phyloP scores from a whole-genome alignment of 2,329 filamentous ascomycete species.

The Penicillium sumatraense region DNA sequence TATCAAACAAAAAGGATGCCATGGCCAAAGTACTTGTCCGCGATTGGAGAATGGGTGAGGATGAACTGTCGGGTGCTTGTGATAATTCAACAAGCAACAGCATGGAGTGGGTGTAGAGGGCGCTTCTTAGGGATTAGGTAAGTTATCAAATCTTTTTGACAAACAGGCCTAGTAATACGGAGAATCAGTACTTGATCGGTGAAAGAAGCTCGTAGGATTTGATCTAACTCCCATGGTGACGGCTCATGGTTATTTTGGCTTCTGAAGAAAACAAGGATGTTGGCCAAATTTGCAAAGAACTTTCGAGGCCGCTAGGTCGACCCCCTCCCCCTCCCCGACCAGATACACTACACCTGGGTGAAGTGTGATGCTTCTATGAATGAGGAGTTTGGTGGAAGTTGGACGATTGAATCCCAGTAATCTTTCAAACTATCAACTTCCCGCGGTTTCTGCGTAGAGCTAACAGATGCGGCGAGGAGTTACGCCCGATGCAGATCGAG shows the following conservation, averaged over 20 bases:
- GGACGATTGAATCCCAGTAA: not conserved
- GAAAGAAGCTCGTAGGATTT: not conserved
- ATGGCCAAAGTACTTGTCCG: not conserved
- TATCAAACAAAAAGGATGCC: not conserved
- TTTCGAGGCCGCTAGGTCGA: too few relatives aligned
- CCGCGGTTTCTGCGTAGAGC: not conserved
- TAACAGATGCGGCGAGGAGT: not conserved
- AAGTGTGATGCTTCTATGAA: too few relatives aligned
- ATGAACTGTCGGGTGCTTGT: not conserved
- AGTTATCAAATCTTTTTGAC: not conserved
- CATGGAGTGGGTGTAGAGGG: not conserved
- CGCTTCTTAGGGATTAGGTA: not conserved
- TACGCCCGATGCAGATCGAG: not conserved
- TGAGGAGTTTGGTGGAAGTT: not conserved
- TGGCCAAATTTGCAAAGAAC: too few relatives aligned
- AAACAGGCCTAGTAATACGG: not conserved
- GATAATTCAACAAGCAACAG: not conserved
- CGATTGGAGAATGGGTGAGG: not conserved
- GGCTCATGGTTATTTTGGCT: too few relatives aligned
- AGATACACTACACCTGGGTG: too few relatives aligned
- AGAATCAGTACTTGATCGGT: not conserved
- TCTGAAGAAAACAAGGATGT: too few relatives aligned
- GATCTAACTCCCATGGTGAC: not conserved
- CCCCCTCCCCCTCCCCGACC: too few relatives aligned
- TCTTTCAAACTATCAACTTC: not conserved